A percentile compares a stretch with the other conserved stretches of the same genome.
Conservation (phyloP, 1,139 yeast genomes). For the Geotrichum restrictum region DNA sequence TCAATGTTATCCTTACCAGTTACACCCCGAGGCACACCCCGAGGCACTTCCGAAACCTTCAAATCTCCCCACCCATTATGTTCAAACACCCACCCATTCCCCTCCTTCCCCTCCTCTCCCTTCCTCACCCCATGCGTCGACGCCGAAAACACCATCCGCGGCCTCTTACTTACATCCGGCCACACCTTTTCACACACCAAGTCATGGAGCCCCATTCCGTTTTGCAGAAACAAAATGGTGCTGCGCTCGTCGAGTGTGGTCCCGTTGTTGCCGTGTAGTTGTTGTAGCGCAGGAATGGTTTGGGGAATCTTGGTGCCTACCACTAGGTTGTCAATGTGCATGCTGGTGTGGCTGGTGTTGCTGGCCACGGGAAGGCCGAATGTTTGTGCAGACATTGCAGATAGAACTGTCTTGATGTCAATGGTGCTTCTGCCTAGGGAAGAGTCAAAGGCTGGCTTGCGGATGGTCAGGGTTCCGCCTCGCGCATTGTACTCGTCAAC, state of each 20-base stretch:
- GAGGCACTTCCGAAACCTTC: constrained; percentile 38
- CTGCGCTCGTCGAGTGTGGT: constrained; percentile 45
- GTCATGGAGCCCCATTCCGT: constrained; percentile 69
- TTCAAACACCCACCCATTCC: constrained; percentile 40
- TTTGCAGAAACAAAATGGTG: constrained; percentile 65
- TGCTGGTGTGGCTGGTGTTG: constrained; percentile 12
- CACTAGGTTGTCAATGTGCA: constrained; percentile 50
- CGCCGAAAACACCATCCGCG: constrained; percentile 66
- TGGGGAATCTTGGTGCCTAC: constrained; percentile 64
- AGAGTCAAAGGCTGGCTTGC: constrained; percentile 21
- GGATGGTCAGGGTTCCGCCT: constrained; percentile 40
- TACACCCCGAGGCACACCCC: too few species aligned
- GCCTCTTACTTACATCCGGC: constrained; percentile 47
- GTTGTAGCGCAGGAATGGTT: constrained; percentile 45
- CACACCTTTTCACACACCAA: constrained; percentile 53
- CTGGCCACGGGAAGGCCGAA: not conserved
- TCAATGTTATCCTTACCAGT: too few species aligned
- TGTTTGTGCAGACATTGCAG: not conserved
- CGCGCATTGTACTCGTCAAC: constrained; percentile 43
- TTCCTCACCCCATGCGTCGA: constrained; percentile 74
- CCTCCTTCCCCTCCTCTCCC: too few species aligned
- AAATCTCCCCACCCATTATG: constrained; percentile 69
- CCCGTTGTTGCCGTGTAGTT: constrained; percentile 41
- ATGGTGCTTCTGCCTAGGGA: constrained; percentile 14
- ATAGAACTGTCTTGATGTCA: constrained; percentile 13